Conservation (phyloP, 345 rosid genomes). For the Trapa bicornis region DNA sequence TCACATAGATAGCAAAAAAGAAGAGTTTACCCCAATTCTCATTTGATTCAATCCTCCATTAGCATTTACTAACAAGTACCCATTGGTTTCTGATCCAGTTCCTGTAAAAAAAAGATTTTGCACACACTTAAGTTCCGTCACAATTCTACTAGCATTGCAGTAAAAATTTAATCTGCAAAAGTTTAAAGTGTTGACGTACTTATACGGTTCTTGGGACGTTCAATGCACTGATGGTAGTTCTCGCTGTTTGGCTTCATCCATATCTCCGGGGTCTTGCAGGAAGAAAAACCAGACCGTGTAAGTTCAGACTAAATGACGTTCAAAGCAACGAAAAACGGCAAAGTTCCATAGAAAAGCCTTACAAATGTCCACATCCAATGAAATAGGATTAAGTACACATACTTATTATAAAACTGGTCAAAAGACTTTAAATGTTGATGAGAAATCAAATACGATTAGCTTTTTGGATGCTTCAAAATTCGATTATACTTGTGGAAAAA, state of each 20-base stretch:
- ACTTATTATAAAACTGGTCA: too few species aligned
- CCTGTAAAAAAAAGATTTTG: slow-evolving; percentile 17
- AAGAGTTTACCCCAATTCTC: slow-evolving; percentile 86
- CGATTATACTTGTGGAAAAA: too few species aligned
- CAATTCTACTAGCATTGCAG: not conserved
- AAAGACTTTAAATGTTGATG: too few species aligned
- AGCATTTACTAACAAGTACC: slow-evolving; percentile 83
- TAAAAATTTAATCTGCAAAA: not conserved
- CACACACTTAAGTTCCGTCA: not conserved
- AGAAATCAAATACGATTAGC: too few species aligned
- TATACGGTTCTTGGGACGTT: slow-evolving; percentile 39
- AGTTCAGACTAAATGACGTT: not conserved
- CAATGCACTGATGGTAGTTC: slow-evolving; percentile 44
- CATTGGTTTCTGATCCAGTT: slow-evolving; percentile 37
- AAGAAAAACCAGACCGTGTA: not conserved
- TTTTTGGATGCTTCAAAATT: too few species aligned
- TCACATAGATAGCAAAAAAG: not conserved
- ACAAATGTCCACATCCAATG: not conserved
- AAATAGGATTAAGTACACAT: too few species aligned
- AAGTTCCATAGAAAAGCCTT: not conserved
- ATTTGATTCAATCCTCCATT: slow-evolving; percentile 98
- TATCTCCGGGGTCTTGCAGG: slow-evolving; percentile 57
- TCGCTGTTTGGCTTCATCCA: slow-evolving; percentile 86
- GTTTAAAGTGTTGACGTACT: slow-evolving; percentile 24
- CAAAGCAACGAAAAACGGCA: not conserved